Percentiles rank a stretch among this genome's conserved stretches.
Conservation (phyloP, 2,329 filamentous ascomycete species). For the Periconia sp. region DNA sequence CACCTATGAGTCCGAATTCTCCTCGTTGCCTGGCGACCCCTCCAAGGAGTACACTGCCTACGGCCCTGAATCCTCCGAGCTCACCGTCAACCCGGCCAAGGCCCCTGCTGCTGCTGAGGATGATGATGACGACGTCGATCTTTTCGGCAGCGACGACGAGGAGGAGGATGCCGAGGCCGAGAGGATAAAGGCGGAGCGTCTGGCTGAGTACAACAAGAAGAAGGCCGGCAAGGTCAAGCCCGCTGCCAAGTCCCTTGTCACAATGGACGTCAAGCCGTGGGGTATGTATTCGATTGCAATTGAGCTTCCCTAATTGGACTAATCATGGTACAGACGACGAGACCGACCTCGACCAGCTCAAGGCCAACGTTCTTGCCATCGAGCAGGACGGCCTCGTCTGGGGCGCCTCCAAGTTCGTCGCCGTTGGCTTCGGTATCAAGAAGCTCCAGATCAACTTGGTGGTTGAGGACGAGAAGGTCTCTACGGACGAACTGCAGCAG, state of each 20-base stretch:
- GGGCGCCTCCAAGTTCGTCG: conserved; percentile 87
- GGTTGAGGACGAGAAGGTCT: conserved; percentile 96
- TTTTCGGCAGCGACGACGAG: conserved; percentile 93
- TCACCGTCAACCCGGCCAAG: conserved; percentile 85
- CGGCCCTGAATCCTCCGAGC: conserved; percentile 80
- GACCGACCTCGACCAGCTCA: conserved; percentile 86
- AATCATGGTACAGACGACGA: conserved; percentile 82
- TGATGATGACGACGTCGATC: conserved; percentile 77
- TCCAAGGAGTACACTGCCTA: conserved; percentile 88
- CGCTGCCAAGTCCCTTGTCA: conserved; percentile 94
- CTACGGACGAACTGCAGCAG: conserved; percentile 83
- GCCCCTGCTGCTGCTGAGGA: conserved; percentile 70
- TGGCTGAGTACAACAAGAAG: conserved; percentile 95
- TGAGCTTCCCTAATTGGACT: conserved; percentile 26
- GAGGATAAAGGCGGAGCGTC: conserved; percentile 82
- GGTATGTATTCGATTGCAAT: conserved; percentile 66
- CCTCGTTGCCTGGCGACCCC: conserved; percentile 86
- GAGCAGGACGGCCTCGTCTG: conserved; percentile 94
- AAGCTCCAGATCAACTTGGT: conserved; percentile 99
- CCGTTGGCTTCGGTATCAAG: conserved; percentile 97
- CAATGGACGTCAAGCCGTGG: conserved; percentile 97
- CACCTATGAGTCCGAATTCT: conserved; percentile 91
- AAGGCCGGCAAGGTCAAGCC: conserved; percentile 93
- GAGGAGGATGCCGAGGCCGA: conserved; percentile 71
- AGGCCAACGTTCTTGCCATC: conserved; percentile 80